A percentile compares a stretch with the other conserved stretches of the same genome.
phyloP scores from a whole-genome alignment of 2,329 filamentous ascomycete species.

The Escovopsis sp. region DNA sequence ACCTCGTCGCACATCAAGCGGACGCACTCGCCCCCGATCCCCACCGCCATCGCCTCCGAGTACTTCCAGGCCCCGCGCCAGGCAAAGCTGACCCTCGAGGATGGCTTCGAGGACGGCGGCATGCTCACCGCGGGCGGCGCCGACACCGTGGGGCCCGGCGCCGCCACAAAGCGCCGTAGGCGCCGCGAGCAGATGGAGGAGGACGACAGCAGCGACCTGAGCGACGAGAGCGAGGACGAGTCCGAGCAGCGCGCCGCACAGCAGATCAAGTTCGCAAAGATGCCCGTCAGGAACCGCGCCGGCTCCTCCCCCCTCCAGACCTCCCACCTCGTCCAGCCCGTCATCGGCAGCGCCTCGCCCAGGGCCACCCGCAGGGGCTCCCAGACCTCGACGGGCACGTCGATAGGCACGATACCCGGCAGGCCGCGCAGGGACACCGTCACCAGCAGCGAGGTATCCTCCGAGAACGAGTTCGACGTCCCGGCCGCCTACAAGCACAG shows the following conservation, averaged over 20 bases:
- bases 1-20: conserved; percentile 65
- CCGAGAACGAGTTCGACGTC: conserved; percentile 64
- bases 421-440: conserved; percentile 59
- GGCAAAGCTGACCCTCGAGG: conserved; percentile 48
- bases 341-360: conserved; percentile 30
- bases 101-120: conserved; percentile 58
- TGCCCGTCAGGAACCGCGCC: conserved; percentile 74
- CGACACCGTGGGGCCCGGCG: conserved; percentile 54
- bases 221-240: conserved; percentile 73
- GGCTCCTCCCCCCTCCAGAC: conserved; percentile 76
- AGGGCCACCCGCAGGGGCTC: conserved; percentile 48
- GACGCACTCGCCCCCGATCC: conserved; percentile 75
- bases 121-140: conserved; percentile 54
- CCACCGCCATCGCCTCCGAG: conserved; percentile 66
- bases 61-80: conserved; percentile 64
- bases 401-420: conserved; percentile 55
- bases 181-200: conserved; percentile 65
- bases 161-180: conserved; percentile 50
- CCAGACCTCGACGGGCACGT: conserved; percentile 54
- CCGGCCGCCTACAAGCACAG: conserved; percentile 49
- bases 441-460: conserved; percentile 71
- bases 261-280: conserved; percentile 91
- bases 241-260: conserved; percentile 62
- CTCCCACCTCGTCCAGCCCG: conserved; percentile 42
- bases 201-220: conserved; percentile 73